Percentiles rank a stretch among this genome's conserved stretches.
Evolutionary conservation across 2,329 filamentous ascomycete genomes (phyloP).

Genomic region (Teratosphaeria viscida): DNA sequence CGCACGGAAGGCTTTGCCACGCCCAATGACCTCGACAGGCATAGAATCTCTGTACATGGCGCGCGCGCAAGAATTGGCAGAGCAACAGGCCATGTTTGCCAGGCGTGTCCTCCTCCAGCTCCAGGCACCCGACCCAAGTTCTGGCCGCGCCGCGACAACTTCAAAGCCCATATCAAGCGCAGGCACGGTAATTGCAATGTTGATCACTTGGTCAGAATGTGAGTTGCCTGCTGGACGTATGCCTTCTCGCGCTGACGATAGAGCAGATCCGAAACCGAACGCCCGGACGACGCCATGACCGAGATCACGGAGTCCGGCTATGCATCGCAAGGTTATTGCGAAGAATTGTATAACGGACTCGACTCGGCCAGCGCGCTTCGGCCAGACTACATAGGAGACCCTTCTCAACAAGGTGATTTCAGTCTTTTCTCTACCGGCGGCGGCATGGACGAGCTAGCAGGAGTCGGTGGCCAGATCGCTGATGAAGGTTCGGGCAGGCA

Average conservation of each 20-base stretch:
- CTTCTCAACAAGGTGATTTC: conserved; percentile 5
- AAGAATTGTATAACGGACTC: background rate
- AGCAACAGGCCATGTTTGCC: conserved; percentile 37
- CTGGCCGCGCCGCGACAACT: conserved; percentile 81
- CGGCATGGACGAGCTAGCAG: conserved; percentile 2
- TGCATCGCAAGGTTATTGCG: background rate
- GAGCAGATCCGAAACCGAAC: conserved; percentile 1
- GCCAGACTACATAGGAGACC: background rate
- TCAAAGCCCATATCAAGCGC: conserved; percentile 63
- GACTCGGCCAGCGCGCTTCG: background rate
- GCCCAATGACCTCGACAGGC: conserved; percentile 69
- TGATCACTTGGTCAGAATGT: conserved; percentile 39
- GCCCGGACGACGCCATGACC: conserved; percentile 4
- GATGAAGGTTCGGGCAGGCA: conserved; percentile 1
- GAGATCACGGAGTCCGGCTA: conserved; percentile 5
- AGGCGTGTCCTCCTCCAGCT: conserved; percentile 46
- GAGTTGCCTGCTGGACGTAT: background rate
- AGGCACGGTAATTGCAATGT: conserved; percentile 48
- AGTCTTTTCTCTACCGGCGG: background rate
- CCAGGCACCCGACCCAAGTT: conserved; percentile 55
- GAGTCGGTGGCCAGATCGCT: conserved; percentile 5
- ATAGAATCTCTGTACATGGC: conserved; percentile 59
- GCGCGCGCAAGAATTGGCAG: conserved; percentile 35
- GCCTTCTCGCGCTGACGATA: conserved; percentile 1
- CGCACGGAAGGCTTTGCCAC: conserved; percentile 58